phyloP scores from a whole-genome alignment of 441 rosid species.

The Gossypium gossypioides region DNA sequence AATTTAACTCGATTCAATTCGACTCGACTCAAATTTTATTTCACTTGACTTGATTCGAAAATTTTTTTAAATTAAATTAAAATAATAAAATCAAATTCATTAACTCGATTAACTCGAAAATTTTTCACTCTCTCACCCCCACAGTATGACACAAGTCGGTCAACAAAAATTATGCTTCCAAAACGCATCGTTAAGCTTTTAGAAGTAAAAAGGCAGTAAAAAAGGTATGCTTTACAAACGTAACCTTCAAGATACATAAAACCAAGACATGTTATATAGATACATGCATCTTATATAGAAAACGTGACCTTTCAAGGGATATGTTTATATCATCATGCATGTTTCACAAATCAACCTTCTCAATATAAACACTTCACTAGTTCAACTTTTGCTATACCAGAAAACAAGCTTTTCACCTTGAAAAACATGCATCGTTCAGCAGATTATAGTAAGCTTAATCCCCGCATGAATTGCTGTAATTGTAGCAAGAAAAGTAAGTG shows the following conservation, averaged over 20 bases:
- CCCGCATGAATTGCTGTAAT: neutral
- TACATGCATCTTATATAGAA: no score
- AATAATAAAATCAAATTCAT: no score
- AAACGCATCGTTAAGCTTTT: no score
- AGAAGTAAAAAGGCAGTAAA: no score
- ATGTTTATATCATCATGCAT: neutral
- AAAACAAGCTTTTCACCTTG: neutral
- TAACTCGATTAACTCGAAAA: no score
- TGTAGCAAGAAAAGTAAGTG: neutral
- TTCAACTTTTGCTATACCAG: neutral
- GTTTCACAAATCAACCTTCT: neutral
- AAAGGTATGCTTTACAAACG: no score
- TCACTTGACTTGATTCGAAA: no score
- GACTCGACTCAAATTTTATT: no score
- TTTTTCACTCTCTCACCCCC: no score
- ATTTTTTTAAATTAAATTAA: no score
- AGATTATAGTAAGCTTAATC: neutral
- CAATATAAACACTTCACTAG: neutral
- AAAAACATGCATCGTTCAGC: neutral
- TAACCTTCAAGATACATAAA: neutral
- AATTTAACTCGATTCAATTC: no score
- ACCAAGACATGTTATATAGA: no score
- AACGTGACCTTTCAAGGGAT: neutral
- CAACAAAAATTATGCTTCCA: neutral
- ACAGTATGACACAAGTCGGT: neutral